Base-by-base conservation (phyloP, 2,329 filamentous ascomycete species). In the Colletotrichum ledebouriae region DNA sequence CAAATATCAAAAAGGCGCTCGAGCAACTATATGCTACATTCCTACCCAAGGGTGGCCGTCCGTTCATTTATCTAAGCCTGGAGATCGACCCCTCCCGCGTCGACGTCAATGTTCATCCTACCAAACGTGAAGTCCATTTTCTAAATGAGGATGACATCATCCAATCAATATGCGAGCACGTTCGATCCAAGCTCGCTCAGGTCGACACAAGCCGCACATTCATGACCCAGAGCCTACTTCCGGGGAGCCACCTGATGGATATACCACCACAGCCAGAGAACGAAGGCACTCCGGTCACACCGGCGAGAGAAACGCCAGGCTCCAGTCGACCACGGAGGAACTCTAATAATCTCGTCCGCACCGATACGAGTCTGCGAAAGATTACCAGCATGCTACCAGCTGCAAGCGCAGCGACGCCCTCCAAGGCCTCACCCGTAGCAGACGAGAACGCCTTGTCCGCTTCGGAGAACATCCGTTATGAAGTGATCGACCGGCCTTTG, bases 31-130 rank as follows among this genome's bases (percentile, higher is more conserved):
- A 98, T 77, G 86, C 91, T 10, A 84, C 87, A 1, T 98, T 97
- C 71, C 82, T 99, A 4, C 96, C 96, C 0, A 99, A 98, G 79
- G 94, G 93, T 39, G 94, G 94, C 2, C 96, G 97, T 76, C 96
- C 96, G 0, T 99, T 98, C 77, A 85, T 95, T 65, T 99, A 99
- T 76, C 85, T 99, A 29, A 96, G 91, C 75, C 85, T 99, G 2
- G 92, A 97, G 68, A 97, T 99, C 65, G 94, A 98, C 73, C 95
- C 96, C 1, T 89, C 92, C 29, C 87, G 95, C 60, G 94, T 99
- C 4, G 96, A 99, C 78, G 97, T 99, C 76, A 99, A 99, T 73
- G 92, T 99, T 0, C 96, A 99, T 78, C 96, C 96, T 0, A 99
- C 96, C 0, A 99, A 99, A 78, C 87, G 94, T 58, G 95, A 99